Evolutionary conservation across 208 protist genomes (phyloP).

Genomic region (Trichomonas tenax): DNA sequence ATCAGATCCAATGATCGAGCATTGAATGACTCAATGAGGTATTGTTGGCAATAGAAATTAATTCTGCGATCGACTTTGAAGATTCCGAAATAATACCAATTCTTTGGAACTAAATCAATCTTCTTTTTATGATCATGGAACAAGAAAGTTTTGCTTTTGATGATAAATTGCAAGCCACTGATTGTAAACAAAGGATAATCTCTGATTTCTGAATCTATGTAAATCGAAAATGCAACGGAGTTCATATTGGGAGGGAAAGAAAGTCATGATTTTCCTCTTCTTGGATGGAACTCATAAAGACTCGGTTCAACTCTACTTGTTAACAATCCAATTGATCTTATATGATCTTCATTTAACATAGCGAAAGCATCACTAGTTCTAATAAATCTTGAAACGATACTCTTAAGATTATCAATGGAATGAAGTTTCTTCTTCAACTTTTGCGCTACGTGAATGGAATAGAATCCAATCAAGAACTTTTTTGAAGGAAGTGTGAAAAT

Average conservation of each 20-base stretch:
- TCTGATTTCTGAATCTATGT: background rate
- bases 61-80: background rate
- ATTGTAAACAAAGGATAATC: background rate
- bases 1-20: background rate
- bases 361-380: background rate
- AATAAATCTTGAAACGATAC: background rate
- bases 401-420: background rate
- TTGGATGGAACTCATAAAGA: background rate
- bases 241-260: background rate
- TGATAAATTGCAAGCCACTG: background rate
- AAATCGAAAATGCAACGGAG: background rate
- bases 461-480: background rate
- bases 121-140: background rate
- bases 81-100: background rate
- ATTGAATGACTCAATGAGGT: background rate
- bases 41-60: background rate
- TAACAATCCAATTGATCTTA: background rate
- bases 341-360: background rate
- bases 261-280: background rate
- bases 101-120: background rate
- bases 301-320: background rate
- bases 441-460: background rate
- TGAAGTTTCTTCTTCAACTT: background rate
- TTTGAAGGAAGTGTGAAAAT: background rate
- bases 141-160: background rate